Conservation (phyloP, 2,329 filamentous ascomycete genomes). For the Ophiocordyceps camponoti-rufipedis region DNA sequence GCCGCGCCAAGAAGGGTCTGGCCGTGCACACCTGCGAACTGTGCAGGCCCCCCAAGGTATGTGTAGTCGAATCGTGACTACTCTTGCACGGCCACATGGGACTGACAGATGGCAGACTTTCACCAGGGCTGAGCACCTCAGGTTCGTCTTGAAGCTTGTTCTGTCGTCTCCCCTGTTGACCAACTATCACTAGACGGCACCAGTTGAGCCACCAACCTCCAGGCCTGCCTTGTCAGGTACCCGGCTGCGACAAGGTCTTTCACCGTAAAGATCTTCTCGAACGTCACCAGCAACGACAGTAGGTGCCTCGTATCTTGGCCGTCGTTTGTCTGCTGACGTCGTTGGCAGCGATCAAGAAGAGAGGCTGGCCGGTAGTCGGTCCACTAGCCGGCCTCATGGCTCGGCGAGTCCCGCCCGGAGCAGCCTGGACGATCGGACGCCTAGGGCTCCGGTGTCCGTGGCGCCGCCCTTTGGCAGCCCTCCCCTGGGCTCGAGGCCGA, state of each 20-base stretch:
- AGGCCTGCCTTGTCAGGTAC: conserved; percentile 28
- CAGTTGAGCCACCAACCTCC: conserved; percentile 40
- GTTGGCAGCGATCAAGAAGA: conserved; percentile 3
- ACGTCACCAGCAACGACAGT: conserved; percentile 30
- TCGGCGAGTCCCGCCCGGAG: conserved; percentile 6
- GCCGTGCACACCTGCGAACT: conserved; percentile 35
- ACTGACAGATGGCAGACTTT: conserved; percentile 28
- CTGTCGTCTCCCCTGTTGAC: conserved; percentile 7
- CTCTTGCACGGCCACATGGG: neutral
- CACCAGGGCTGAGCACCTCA: conserved; percentile 42
- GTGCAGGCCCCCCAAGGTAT: conserved; percentile 33
- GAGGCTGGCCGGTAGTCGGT: conserved; percentile 1
- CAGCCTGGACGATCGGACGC: conserved; percentile 3
- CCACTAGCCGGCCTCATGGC: conserved; percentile 3
- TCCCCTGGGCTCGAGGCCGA: conserved; percentile 1
- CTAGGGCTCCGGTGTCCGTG: conserved; percentile 6
- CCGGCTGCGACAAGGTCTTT: conserved; percentile 37
- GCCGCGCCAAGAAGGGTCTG: conserved; percentile 40
- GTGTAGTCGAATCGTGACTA: neutral
- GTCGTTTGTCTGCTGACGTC: neutral
- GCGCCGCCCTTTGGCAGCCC: conserved; percentile 4
- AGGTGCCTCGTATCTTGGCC: conserved; percentile 4
- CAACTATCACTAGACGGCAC: conserved; percentile 27
- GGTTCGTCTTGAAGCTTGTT: conserved; percentile 18
- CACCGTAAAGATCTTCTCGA: conserved; percentile 39